phyloP scores from a whole-genome alignment of 306 rosid species.

The Pterocarpus macrocarpus region DNA sequence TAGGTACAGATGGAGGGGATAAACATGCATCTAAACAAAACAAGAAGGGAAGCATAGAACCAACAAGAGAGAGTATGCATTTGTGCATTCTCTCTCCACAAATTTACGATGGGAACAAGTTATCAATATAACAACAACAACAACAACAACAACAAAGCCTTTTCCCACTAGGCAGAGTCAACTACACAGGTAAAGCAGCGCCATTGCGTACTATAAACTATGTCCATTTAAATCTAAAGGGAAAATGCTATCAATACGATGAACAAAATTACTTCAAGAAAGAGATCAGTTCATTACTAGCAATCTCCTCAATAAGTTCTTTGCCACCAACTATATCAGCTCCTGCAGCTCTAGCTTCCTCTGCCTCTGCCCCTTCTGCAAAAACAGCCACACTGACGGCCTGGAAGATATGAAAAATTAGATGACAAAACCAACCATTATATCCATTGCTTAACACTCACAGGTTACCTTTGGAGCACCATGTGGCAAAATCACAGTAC shows the following conservation, averaged over 20 bases:
- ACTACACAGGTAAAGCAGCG: background rate
- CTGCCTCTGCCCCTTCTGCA: conserved; percentile 98
- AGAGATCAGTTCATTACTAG: conserved; percentile 69
- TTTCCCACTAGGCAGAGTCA: background rate
- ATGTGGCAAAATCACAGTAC: conserved; percentile 90
- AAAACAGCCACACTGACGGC: conserved; percentile 92
- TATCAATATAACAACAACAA: background rate
- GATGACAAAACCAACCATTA: conserved; percentile 49
- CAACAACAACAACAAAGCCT: background rate
- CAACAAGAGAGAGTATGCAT: conserved; percentile 18
- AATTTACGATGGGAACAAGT: conserved; percentile 6
- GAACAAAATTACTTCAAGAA: conserved; percentile 35
- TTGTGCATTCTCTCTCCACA: conserved; percentile 25
- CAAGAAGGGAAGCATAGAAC: conserved; percentile 34
- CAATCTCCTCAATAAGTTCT: conserved; percentile 93
- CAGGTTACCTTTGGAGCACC: conserved; percentile 87
- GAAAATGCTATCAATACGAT: conserved; percentile 15
- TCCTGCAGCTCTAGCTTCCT: conserved; percentile 98
- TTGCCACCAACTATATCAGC: conserved; percentile 98
- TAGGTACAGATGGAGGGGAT: conserved; percentile 18
- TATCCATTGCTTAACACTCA: conserved; percentile 31
- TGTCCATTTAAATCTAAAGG: background rate
- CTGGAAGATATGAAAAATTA: conserved; percentile 65
- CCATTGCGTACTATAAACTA: background rate
- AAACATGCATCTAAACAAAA: background rate